These are phyloP conservation scores for Dendrocalamus sinicus DNA, from an alignment of 176 grass and related monocot species.

Conservation along the genomic window DNA sequence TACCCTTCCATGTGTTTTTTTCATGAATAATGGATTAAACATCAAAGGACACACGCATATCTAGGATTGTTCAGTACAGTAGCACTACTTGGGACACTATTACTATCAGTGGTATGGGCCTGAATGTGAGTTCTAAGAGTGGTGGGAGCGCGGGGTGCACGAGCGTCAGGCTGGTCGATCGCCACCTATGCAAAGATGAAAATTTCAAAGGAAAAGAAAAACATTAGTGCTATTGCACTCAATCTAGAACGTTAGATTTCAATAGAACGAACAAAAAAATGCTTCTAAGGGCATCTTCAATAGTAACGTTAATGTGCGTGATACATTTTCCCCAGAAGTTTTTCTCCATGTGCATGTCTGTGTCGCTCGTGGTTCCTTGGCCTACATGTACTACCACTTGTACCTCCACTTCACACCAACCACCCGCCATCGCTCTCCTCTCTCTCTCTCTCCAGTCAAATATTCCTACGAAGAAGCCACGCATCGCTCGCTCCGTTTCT, in stretches of 20 bases:
- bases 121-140: background rate
- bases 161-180: no score
- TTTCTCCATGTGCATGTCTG: background rate
- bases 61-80: background rate
- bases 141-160: background rate
- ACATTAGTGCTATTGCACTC: background rate
- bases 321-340: constrained; percentile 3
- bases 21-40: background rate
- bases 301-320: no score
- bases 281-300: no score
- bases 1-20: constrained; percentile 9
- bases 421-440: background rate
- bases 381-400: constrained; percentile 32
- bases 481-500: constrained; percentile 37
- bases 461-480: constrained; percentile 47
- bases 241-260: background rate
- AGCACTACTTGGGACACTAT: background rate
- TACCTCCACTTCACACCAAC: constrained; percentile 36
- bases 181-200: background rate
- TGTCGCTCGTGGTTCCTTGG: background rate
- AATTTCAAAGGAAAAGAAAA: background rate
- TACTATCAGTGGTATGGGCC: background rate
- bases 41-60: background rate
- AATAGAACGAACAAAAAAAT: background rate
- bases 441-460: background rate